phyloP scores from a whole-genome alignment of 768 basidiomycete genomes.

The Podaxis rugospora region DNA sequence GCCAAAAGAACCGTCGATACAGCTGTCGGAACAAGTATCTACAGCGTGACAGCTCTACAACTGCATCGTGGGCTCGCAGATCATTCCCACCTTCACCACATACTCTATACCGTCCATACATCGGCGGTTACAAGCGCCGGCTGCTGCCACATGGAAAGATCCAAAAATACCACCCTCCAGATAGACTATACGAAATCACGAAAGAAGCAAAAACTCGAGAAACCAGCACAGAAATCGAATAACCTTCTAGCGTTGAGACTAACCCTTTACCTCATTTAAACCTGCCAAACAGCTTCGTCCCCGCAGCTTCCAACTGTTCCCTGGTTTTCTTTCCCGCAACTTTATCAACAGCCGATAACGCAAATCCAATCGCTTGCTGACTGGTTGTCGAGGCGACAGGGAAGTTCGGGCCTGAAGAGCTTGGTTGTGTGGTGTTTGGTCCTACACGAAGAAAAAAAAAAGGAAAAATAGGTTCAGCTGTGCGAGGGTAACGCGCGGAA shows the following conservation, averaged over 20 bases:
- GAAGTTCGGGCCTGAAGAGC: conserved; percentile 23
- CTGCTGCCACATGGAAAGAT: not conserved
- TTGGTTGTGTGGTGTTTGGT: conserved; percentile 3
- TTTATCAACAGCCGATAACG: conserved; percentile 49
- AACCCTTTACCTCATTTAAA: conserved; percentile 27
- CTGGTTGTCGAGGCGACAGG: conserved; percentile 22
- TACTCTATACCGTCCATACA: too few species aligned
- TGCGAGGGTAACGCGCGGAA: conserved; percentile 2
- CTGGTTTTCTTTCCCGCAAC: conserved; percentile 49
- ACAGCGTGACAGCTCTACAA: not conserved
- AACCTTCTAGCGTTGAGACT: not conserved
- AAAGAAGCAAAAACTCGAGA: not conserved
- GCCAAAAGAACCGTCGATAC: not conserved
- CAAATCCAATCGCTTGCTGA: conserved; percentile 31
- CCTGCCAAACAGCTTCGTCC: conserved; percentile 43
- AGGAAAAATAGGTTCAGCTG: not conserved
- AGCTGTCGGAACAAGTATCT: not conserved
- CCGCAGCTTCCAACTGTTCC: conserved; percentile 46
- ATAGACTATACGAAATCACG: not conserved
- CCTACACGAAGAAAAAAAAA: not conserved
- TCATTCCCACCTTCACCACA: too few species aligned
- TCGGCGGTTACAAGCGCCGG: too few species aligned
- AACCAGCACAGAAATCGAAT: not conserved
- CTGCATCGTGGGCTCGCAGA: too few species aligned
- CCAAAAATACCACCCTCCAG: not conserved